Conservation (phyloP, 2,329 filamentous ascomycete species). For the Tolypocladium endophyticum region DNA sequence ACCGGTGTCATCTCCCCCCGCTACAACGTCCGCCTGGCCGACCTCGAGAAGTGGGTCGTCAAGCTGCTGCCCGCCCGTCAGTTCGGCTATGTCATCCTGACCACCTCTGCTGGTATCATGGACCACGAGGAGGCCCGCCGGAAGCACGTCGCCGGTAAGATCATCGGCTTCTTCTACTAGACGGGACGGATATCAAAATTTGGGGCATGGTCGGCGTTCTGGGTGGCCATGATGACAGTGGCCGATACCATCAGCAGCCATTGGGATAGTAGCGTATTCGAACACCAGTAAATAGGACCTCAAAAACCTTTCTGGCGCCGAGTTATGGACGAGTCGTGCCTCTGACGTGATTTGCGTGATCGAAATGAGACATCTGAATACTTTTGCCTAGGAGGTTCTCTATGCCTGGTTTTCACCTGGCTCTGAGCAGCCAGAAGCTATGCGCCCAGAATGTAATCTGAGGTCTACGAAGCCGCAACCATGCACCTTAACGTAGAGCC, state of each 20-base stretch:
- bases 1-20: conserved; percentile 97
- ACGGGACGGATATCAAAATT: conserved; percentile 16
- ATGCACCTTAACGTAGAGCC: too few relatives aligned
- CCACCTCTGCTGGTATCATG: conserved; percentile 99
- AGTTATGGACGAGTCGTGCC: not conserved
- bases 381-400: not conserved
- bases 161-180: conserved; percentile 99
- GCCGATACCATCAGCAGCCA: conserved; percentile 22
- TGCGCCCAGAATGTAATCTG: too few relatives aligned
- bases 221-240: conserved; percentile 23
- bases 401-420: not conserved
- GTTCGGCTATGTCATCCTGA: conserved; percentile 98
- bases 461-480: too few relatives aligned
- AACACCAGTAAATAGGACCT: conserved; percentile 5
- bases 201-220: conserved; percentile 26
- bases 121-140: conserved; percentile 99
- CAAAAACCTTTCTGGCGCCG: not conserved
- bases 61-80: conserved; percentile 99
- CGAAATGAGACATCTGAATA: not conserved
- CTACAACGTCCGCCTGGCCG: conserved; percentile 96
- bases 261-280: conserved; percentile 20
- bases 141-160: conserved; percentile 99
- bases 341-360: not conserved
- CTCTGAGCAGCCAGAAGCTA: not conserved
- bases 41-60: conserved; percentile 99